Evolutionary conservation across 2,329 filamentous ascomycete genomes (phyloP).

Genomic region (Fusarium sp.): DNA sequence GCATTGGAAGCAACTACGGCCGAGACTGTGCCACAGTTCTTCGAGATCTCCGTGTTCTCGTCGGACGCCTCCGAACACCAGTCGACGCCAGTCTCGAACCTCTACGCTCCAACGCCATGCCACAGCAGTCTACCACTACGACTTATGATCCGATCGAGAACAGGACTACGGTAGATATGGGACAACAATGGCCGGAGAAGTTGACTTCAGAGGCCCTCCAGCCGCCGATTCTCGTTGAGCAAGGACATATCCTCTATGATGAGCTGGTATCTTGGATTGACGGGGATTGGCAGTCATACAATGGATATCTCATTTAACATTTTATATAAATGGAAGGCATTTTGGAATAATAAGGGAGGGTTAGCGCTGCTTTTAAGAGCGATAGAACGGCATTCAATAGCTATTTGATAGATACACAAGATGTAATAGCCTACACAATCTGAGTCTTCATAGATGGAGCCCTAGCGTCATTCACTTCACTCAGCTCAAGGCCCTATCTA

Average conservation of each 20-base stretch:
- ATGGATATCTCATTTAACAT: slow-evolving; percentile 42
- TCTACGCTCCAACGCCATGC: slow-evolving; percentile 8
- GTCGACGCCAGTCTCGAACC: slow-evolving; percentile 16
- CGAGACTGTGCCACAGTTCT: slow-evolving; percentile 55
- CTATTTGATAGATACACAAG: not conserved
- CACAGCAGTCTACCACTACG: slow-evolving; percentile 25
- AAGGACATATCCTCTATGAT: slow-evolving; percentile 50
- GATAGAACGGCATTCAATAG: not conserved
- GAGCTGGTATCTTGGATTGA: slow-evolving; percentile 55
- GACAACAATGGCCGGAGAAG: slow-evolving; percentile 39
- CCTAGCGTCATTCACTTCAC: not conserved
- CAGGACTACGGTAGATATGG: slow-evolving; percentile 38
- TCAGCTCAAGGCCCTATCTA: not conserved
- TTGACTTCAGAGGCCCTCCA: slow-evolving; percentile 30
- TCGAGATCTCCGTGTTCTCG: slow-evolving; percentile 53
- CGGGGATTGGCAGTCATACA: slow-evolving; percentile 51
- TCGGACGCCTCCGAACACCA: slow-evolving; percentile 49
- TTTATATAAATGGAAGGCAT: not conserved
- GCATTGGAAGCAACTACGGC: slow-evolving; percentile 54
- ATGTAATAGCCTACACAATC: not conserved
- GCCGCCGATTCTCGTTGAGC: slow-evolving; percentile 46
- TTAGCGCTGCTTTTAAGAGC: not conserved
- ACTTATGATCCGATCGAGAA: slow-evolving; percentile 36
- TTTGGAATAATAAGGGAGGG: not conserved
- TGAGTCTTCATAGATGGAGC: not conserved